Conservation (phyloP, 2,329 filamentous ascomycete genomes). For the Colletotrichum sidae region DNA sequence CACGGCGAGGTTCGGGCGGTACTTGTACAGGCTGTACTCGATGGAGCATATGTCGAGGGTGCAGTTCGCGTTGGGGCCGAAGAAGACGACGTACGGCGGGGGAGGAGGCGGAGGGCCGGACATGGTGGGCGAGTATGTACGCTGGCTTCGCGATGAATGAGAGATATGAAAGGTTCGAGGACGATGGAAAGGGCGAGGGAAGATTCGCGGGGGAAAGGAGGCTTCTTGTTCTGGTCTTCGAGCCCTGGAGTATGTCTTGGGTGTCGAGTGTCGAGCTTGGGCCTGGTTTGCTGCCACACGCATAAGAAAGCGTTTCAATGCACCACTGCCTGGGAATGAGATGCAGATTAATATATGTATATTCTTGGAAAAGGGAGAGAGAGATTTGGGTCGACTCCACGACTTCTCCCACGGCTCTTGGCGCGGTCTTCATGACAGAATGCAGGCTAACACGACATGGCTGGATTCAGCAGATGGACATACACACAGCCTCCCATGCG, state of each 20-base stretch:
- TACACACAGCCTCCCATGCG: too few species aligned
- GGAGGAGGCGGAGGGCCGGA: conserved; percentile 33
- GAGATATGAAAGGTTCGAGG: not conserved
- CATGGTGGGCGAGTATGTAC: conserved; percentile 37
- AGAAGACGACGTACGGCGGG: conserved; percentile 43
- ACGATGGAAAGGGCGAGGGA: not conserved
- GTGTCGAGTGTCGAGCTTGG: conserved; percentile 5
- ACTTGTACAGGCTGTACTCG: conserved; percentile 58
- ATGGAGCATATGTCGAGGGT: conserved; percentile 60
- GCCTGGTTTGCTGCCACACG: not conserved
- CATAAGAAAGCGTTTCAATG: conserved; percentile 12
- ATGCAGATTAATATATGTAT: conserved; percentile 1
- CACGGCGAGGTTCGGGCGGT: conserved; percentile 57
- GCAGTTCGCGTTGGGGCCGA: conserved; percentile 62
- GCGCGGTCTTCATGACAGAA: conserved; percentile 5
- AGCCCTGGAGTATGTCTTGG: conserved; percentile 2
- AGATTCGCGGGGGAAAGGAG: not conserved
- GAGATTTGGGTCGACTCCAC: not conserved
- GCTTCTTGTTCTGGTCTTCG: not conserved
- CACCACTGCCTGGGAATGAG: not conserved
- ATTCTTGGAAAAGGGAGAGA: not conserved
- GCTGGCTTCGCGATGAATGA: not conserved
- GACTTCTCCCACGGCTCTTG: not conserved
- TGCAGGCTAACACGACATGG: not conserved
- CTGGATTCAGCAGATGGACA: not conserved